Evolutionary conservation across 2,329 filamentous ascomycete genomes (phyloP), one percentile per base, ranked within the genome.

Genomic region (Leptographium galeiforme): DNA sequence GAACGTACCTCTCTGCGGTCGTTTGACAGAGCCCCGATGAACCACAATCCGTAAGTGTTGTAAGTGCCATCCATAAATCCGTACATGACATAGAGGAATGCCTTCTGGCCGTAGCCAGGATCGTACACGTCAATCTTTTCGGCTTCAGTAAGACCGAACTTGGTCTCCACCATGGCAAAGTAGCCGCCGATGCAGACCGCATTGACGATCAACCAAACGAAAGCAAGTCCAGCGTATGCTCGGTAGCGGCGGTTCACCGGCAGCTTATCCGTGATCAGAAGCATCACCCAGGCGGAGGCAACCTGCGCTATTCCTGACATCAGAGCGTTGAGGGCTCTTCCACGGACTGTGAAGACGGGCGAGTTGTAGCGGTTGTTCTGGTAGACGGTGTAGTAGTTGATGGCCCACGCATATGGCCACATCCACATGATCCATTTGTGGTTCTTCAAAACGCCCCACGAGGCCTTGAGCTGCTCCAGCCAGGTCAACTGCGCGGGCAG

Each of bases 251-350:
- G 46, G 32, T 18, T 48, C 32, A 48, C 14, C 46, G 46, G 46
- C 46, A 48, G 32, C 32, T 19, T 48, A 14, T 48, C 46, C 32
- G 46, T 48, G 32, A 48, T 4, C 6, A 41, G 40, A 18, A 41
- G 40, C 40, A 41, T 41, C 32, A 52, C 18, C 46, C 53, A 55
- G 33, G 52, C 57, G 12, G 53, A 48, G 25, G 57, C 30, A 16
- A 44, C 25, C 25, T 25, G 25, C 25, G 25, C 25, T 3, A 25
- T 25, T 25, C 25, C 25, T 5, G 25, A 25, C 25, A 25, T 25
- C 25, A 25, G 25, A 25, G 25, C 53, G 49, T 58, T 58, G 41
- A 58, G 50, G 2, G 55, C 48, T 2, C 57, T 19, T 13, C 38
- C 38, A 7, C 48, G 48, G 13, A 43, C 38, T 1, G 38, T 43